Evolutionary conservation across 1,139 yeast species (phyloP), one percentile per base, ranked within the genome.

Genomic region (Taphrina communis): DNA sequence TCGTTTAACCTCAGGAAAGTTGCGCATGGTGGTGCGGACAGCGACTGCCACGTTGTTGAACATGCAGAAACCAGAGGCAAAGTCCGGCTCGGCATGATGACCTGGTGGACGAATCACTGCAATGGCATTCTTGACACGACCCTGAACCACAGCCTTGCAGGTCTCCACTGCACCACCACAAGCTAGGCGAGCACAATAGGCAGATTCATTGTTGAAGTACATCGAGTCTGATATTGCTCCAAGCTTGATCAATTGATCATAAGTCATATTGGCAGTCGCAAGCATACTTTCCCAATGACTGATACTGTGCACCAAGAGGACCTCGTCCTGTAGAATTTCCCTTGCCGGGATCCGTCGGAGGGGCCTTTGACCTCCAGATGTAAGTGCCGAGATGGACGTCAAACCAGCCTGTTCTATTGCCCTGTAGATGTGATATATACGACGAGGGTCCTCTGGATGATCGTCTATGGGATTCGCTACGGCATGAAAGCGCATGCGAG

Each of bases 91-190:
- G 0, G 99, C 98, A 77, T 95, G 99, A 79, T 95, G 99, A 1
- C 99, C 99, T 0, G 99, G 99, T 0, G 99, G 99, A 73, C 99
- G 85, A 14, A 95, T 97, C 14, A 95, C 90, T 0, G 99, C 99
- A 70, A 95, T 77, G 0, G 97, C 88, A 77, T 95, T 95, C 76
- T 92, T 92, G 41, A 93, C 98, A 70, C 83, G 81, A 0, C 97
- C 97, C 77, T 93, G 98, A 11, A 94, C 89, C 21, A 95, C 99
- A 0, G 98, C 97, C 73, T 87, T 86, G 77, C 98, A 93, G 0
- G 97, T 97, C 77, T 94, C 99, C 66, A 95, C 94, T 41, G 97
- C 88, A 39, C 99, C 98, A 69, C 99, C 99, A 77, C 98, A 94
- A 17, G 97, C 89, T 51, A 95, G 82, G 77, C 89, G 88, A 1